These are phyloP conservation scores for Ascoidea asiatica DNA, from an alignment of 805 yeast species.

Conservation along the genomic window DNA sequence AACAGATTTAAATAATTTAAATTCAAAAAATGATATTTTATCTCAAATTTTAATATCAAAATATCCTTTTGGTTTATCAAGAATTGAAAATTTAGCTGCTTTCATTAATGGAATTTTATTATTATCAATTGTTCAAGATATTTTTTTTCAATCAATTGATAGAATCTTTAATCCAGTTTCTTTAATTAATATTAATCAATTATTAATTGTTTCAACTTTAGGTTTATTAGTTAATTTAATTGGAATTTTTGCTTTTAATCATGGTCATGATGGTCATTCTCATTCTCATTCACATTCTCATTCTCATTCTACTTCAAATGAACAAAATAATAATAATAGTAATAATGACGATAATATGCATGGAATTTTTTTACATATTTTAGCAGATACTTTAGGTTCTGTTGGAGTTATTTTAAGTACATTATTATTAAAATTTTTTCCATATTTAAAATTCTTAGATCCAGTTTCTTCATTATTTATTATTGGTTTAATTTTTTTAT, in stretches of 20 bases:
- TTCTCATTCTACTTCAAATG: constrained; percentile 10
- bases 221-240: constrained; percentile 84
- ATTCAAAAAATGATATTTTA: not conserved
- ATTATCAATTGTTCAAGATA: constrained; percentile 80
- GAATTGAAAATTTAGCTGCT: constrained; percentile 87
- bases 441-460: constrained; percentile 70
- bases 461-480: constrained; percentile 86
- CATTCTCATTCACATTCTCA: constrained; percentile 13
- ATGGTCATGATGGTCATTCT: constrained; percentile 48
- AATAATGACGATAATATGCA: constrained; percentile 62
- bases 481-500: constrained; percentile 63
- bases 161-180: constrained; percentile 68
- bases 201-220: constrained; percentile 68
- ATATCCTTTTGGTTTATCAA: constrained; percentile 75
- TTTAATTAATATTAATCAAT: constrained; percentile 68
- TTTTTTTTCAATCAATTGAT: constrained; percentile 75
- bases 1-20: not conserved
- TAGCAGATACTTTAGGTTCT: constrained; percentile 94
- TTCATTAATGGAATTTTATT: constrained; percentile 87
- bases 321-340: not conserved
- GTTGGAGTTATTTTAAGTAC: constrained; percentile 95
- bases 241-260: constrained; percentile 91
- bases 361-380: constrained; percentile 84
- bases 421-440: constrained; percentile 51
- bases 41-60: constrained; percentile 35